Evolutionary conservation across 2,329 filamentous ascomycete genomes (phyloP).

Genomic region (Myrmaecium sp.): DNA sequence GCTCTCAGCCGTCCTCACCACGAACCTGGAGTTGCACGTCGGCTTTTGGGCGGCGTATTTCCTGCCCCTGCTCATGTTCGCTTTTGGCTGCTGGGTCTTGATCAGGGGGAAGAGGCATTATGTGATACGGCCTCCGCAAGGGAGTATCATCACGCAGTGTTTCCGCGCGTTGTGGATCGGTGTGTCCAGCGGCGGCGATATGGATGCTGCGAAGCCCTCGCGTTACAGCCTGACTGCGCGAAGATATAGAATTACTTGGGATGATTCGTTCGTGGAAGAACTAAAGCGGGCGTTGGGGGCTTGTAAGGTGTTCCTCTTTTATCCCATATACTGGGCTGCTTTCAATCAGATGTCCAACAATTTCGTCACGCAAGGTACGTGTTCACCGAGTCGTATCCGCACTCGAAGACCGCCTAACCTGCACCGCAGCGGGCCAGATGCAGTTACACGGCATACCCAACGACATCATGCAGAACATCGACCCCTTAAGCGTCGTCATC

Average conservation of each 20-base stretch:
- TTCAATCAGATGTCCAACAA: slow-evolving; percentile 31
- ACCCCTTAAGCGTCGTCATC: slow-evolving; percentile 28
- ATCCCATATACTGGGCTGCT: slow-evolving; percentile 29
- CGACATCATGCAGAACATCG: slow-evolving; percentile 31
- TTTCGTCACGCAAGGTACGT: slow-evolving; percentile 27
- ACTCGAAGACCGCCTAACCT: background rate
- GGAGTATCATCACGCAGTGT: slow-evolving; percentile 10
- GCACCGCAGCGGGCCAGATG: slow-evolving; percentile 24
- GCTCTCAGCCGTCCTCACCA: slow-evolving; percentile 47
- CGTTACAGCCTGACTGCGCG: slow-evolving; percentile 15
- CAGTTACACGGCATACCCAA: slow-evolving; percentile 29
- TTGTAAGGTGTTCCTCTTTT: slow-evolving; percentile 49
- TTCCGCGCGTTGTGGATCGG: slow-evolving; percentile 45
- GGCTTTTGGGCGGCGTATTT: slow-evolving; percentile 52
- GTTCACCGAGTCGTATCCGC: background rate
- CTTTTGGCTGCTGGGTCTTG: slow-evolving; percentile 40
- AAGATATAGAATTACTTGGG: slow-evolving; percentile 36
- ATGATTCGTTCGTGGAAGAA: slow-evolving; percentile 56
- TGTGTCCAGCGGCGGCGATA: slow-evolving; percentile 29
- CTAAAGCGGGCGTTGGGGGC: slow-evolving; percentile 48
- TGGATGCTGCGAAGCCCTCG: slow-evolving; percentile 44
- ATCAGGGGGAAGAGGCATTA: slow-evolving; percentile 14
- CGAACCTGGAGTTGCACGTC: slow-evolving; percentile 48
- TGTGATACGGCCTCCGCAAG: slow-evolving; percentile 7
- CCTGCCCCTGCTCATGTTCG: slow-evolving; percentile 45